phyloP scores from a whole-genome alignment of 2,329 filamentous ascomycete species.

The Rhexocercosporidium sp. region DNA sequence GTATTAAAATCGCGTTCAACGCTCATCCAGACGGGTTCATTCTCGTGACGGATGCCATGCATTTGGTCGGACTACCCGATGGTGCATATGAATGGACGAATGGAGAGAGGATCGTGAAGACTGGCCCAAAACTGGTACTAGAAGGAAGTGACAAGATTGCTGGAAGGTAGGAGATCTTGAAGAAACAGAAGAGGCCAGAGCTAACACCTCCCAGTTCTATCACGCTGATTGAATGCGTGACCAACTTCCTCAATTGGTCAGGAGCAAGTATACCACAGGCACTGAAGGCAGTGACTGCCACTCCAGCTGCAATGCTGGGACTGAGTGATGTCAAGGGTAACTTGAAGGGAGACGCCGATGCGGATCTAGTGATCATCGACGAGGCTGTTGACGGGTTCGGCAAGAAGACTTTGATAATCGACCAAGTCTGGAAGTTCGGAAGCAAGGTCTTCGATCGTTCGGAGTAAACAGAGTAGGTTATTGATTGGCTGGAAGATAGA shows the following conservation, averaged over 20 bases:
- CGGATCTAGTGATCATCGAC: conserved; percentile 71
- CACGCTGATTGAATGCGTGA: conserved; percentile 80
- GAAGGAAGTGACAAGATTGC: conserved; percentile 82
- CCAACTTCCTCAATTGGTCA: conserved; percentile 80
- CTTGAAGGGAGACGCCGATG: conserved; percentile 66
- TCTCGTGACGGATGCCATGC: conserved; percentile 92
- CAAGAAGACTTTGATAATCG: conserved; percentile 51
- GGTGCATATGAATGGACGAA: conserved; percentile 89
- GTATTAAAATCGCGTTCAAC: conserved; percentile 87
- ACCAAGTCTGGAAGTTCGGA: conserved; percentile 40
- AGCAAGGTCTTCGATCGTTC: conserved; percentile 23
- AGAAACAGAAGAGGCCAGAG: conserved; percentile 31
- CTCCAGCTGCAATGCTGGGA: conserved; percentile 78
- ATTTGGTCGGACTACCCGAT: conserved; percentile 81
- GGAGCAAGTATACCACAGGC: conserved; percentile 71
- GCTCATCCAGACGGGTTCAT: conserved; percentile 85
- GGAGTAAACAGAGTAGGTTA: conserved; percentile 1
- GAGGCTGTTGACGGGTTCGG: conserved; percentile 53
- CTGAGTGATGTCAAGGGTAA: conserved; percentile 70
- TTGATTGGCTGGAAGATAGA: background rate
- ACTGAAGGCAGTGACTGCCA: conserved; percentile 74
- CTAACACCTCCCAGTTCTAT: conserved; percentile 56
- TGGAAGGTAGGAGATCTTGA: conserved; percentile 62
- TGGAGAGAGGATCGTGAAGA: conserved; percentile 69
- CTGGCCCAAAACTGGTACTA: conserved; percentile 72